Percentiles rank a stretch among this genome's conserved stretches.
Evolutionary conservation across 805 yeast species (phyloP).

Genomic region (Zygosaccharomyces kombuchaensis): DNA sequence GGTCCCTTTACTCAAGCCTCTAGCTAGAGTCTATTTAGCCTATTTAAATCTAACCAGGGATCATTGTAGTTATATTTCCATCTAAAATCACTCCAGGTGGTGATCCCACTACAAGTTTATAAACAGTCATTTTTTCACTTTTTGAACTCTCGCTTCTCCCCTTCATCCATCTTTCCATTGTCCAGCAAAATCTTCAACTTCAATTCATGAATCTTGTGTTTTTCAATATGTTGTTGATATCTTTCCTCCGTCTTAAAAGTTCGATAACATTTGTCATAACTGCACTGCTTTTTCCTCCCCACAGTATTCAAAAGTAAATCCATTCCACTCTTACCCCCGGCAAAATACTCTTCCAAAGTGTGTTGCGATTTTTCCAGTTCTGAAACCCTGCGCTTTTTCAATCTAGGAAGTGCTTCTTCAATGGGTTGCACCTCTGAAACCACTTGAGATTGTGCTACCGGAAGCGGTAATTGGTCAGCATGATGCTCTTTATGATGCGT

Average conservation of each 20-base stretch:
- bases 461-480: constrained; percentile 8
- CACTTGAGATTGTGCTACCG: not conserved
- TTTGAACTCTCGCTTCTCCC: not conserved
- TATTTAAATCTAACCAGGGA: not conserved
- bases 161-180: constrained; percentile 2
- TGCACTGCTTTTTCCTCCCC: constrained; percentile 43
- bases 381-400: constrained; percentile 13
- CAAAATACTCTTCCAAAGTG: constrained; percentile 25
- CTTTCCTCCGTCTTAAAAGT: constrained; percentile 43
- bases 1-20: not conserved
- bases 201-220: constrained; percentile 34
- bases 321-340: constrained; percentile 25
- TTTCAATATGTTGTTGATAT: constrained; percentile 32
- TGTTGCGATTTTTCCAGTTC: constrained; percentile 19
- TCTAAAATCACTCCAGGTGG: not conserved
- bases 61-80: not conserved
- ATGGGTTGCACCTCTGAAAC: not conserved
- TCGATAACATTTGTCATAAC: constrained; percentile 48
- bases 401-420: not conserved
- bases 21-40: not conserved
- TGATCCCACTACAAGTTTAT: not conserved
- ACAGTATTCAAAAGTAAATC: constrained; percentile 34
- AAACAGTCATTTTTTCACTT: not conserved
- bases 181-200: constrained; percentile 28
- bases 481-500: constrained; percentile 55